Percentiles rank a stretch among this genome's conserved stretches.
These are phyloP conservation scores for Ceratobasidium sp. DNA, from an alignment of 1,284 basidiomycete genomes.

Conservation along the genomic window DNA sequence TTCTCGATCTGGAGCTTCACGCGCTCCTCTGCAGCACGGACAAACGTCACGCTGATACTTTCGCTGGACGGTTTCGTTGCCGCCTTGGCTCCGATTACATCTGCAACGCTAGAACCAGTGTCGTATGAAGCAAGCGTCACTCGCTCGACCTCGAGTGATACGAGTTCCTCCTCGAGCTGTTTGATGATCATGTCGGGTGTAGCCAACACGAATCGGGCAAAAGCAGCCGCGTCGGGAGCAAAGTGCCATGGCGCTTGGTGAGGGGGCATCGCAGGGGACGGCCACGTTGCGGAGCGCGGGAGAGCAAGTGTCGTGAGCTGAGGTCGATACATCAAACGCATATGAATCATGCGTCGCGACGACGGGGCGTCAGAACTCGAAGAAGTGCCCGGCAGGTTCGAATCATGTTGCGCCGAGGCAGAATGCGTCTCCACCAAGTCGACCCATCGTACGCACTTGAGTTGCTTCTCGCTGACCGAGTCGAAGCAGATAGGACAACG, in stretches of 20 bases:
- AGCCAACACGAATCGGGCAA: constrained; percentile 95
- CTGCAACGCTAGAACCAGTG: not conserved
- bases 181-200: constrained; percentile 81
- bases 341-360: constrained; percentile 57
- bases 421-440: constrained; percentile 55
- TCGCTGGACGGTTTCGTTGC: constrained; percentile 51
- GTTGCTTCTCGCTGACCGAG: constrained; percentile 86
- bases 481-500: constrained; percentile 97
- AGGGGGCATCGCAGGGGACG: constrained; percentile 86
- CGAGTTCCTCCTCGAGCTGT: constrained; percentile 77
- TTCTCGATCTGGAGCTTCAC: constrained; percentile 79
- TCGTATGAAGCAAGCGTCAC: constrained; percentile 57
- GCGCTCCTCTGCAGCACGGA: constrained; percentile 78
- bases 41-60: constrained; percentile 77
- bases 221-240: constrained; percentile 87
- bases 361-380: constrained; percentile 47
- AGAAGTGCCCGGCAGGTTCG: not conserved
- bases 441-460: constrained; percentile 91
- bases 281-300: constrained; percentile 91
- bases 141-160: constrained; percentile 73
- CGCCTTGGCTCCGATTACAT: constrained; percentile 36
- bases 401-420: not conserved
- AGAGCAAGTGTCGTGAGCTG: constrained; percentile 95
- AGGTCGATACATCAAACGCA: constrained; percentile 92
- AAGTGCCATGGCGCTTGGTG: constrained; percentile 95